Evolutionary conservation across 2,329 filamentous ascomycete species (phyloP).

Genomic region (Dothistroma pini): DNA sequence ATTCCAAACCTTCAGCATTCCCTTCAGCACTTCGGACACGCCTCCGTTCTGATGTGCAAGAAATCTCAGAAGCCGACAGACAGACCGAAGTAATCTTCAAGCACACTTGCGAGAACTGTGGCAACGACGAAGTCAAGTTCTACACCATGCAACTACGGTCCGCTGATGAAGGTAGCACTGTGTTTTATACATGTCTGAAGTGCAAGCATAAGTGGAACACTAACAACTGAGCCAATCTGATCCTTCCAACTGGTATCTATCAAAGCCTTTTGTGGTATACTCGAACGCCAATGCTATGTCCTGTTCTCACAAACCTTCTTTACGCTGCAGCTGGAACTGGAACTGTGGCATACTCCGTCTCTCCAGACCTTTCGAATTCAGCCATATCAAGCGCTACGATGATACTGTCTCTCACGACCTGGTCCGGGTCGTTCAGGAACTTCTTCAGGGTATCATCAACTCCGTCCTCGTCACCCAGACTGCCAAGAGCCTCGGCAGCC

Average conservation of each 20-base stretch:
- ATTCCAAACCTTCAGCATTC: conserved; percentile 85
- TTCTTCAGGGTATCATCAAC: conserved; percentile 80
- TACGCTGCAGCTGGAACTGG: conserved; percentile 45
- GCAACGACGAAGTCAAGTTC: conserved; percentile 75
- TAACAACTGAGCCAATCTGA: conserved; percentile 54
- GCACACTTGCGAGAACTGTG: conserved; percentile 76
- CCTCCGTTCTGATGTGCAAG: conserved; percentile 73
- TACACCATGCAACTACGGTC: conserved; percentile 81
- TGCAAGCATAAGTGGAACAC: conserved; percentile 74
- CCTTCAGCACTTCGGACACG: conserved; percentile 86
- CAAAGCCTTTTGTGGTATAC: not conserved
- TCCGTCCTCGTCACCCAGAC: conserved; percentile 86
- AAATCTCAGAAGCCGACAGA: conserved; percentile 67
- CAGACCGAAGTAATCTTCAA: conserved; percentile 63
- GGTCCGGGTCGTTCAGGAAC: conserved; percentile 86
- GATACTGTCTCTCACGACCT: conserved; percentile 90
- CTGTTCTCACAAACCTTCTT: not conserved
- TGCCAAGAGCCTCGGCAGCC: conserved; percentile 92
- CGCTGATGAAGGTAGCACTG: conserved; percentile 91
- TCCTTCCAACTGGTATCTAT: not conserved
- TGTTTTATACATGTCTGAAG: conserved; percentile 78
- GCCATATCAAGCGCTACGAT: conserved; percentile 97
- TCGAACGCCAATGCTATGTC: conserved; percentile 1
- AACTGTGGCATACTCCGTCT: conserved; percentile 88
- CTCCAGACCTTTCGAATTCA: conserved; percentile 85